Evolutionary conservation across 2,329 filamentous ascomycete genomes (phyloP), one percentile per base, ranked within the genome.

Genomic region (Fusarium veterinarium): DNA sequence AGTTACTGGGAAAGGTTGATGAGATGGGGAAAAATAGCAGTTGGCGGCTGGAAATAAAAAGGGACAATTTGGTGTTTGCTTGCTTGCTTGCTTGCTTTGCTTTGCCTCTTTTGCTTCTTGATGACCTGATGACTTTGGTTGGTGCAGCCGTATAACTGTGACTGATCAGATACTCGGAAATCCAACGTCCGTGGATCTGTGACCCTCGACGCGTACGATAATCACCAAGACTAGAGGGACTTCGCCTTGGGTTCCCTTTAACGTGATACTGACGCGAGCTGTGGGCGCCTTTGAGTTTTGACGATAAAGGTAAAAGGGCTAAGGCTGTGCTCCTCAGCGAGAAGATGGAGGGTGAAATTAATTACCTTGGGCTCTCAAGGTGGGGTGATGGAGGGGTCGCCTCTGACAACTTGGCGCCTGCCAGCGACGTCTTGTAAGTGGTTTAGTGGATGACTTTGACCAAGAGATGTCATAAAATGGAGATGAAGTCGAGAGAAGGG

Each of bases 321-420:
- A 31, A 33, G 40, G 25, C 51, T 55, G 19, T 7, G 23, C 10
- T 40, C 13, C 49, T 53, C 49, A 55, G 20, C 20, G 10, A 41
- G 35, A 41, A 35, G 40, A 48, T 35, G 30, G 30, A 49, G 40
- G 53, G 53, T 57, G 40, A 48, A 57, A 31, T 49, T 49, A 31
- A 46, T 46, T 30, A 46, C 19, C 44, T 45, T 45, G 48, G 30
- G 37, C 46, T 44, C 60, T 30, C 38, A 51, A 61, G 46, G 71
- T 73, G 67, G 71, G 71, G 71, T 74, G 67, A 73, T 72, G 69
- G 69, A 69, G 70, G 71, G 71, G 71, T 71, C 67, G 33, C 40
- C 46, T 53, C 40, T 73, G 57, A 67, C 46, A 67, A 67, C 46
- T 67, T 44, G 64, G 55, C 61, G 68, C 60, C 58, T 66, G 57